Evolutionary conservation across 2,329 filamentous ascomycete species (phyloP), one percentile per base, ranked within the genome.

Genomic region (Ophiostoma perfectum): DNA sequence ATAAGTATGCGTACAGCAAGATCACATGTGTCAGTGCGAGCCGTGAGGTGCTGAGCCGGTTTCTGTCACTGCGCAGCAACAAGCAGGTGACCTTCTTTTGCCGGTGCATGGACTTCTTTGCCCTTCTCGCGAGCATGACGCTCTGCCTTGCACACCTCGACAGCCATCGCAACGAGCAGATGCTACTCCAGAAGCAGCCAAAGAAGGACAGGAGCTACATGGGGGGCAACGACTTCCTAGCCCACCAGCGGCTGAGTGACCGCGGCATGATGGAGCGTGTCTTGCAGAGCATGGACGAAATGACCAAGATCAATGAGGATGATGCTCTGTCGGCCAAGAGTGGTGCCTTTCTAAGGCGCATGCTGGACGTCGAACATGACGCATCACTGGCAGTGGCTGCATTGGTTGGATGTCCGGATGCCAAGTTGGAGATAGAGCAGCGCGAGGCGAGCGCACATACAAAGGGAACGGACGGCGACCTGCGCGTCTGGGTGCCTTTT

Each of bases 101-200:
- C 68, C 79, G 79, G 3, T 78, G 78, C 4, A 72, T 79, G 18
- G 80, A 82, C 69, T 80, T 81, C 42, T 74, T 81, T 47, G 76
- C 78, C 3, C 78, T 79, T 60, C 75, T 80, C 1, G 78, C 79
- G 0, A 78, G 77, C 63, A 76, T 75, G 3, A 74, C 77, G 0
- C 72, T 83, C 1, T 81, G 80, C 58, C 72, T 82, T 0, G 77
- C 77, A 0, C 79, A 82, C 68, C 77, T 82, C 4, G 74, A 78
- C 27, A 74, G 8, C 72, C 70, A 68, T 64, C 66, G 66, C 44
- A 44, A 63, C 18, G 49, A 63, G 14, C 58, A 63, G 58, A 36
- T 41, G 58, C 14, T 63, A 16, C 58, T 42, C 9, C 58, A 70
- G 5, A 44, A 66, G 39, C 67, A 64, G 45, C 38, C 36, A 5